phyloP scores from a whole-genome alignment of 1,284 basidiomycete genomes.

The Violaceomyces palustris region DNA sequence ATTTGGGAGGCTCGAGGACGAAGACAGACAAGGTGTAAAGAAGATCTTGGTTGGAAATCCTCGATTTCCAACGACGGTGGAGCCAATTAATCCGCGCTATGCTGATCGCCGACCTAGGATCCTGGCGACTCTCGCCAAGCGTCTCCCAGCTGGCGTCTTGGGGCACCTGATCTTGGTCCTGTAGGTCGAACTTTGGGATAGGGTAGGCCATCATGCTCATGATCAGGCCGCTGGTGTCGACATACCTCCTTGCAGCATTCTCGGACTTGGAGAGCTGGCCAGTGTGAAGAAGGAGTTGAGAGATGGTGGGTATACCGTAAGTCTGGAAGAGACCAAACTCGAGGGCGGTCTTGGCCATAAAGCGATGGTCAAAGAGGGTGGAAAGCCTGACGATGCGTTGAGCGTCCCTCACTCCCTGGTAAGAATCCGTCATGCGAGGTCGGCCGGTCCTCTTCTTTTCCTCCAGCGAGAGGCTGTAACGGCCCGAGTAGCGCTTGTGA shows the following conservation, averaged over 20 bases:
- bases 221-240: constrained; percentile 19
- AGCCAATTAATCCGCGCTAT: constrained; percentile 26
- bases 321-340: constrained; percentile 28
- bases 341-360: constrained; percentile 14
- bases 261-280: constrained; percentile 20
- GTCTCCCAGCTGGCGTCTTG: constrained; percentile 7
- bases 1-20: constrained; percentile 18
- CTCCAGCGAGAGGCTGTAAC: constrained; percentile 8
- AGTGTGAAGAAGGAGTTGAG: constrained; percentile 17
- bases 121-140: constrained; percentile 13
- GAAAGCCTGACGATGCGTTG: constrained; percentile 20
- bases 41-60: constrained; percentile 32
- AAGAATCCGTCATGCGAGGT: constrained; percentile 25
- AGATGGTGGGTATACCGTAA: constrained; percentile 30
- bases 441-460: constrained; percentile 5
- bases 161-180: constrained; percentile 62
- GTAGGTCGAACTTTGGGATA: constrained; percentile 63
- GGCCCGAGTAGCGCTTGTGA: constrained; percentile 14
- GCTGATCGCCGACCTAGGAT: constrained; percentile 23
- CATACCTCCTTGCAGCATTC: constrained; percentile 17
- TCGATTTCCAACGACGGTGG: constrained; percentile 15
- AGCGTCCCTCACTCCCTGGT: constrained; percentile 18
- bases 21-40: constrained; percentile 29
- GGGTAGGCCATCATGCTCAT: constrained; percentile 60
- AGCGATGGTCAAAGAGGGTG: constrained; percentile 7